These are phyloP conservation scores for Oldenlandia corymbosa DNA, from an alignment of 257 asterid genomes.

Conservation along the genomic window DNA sequence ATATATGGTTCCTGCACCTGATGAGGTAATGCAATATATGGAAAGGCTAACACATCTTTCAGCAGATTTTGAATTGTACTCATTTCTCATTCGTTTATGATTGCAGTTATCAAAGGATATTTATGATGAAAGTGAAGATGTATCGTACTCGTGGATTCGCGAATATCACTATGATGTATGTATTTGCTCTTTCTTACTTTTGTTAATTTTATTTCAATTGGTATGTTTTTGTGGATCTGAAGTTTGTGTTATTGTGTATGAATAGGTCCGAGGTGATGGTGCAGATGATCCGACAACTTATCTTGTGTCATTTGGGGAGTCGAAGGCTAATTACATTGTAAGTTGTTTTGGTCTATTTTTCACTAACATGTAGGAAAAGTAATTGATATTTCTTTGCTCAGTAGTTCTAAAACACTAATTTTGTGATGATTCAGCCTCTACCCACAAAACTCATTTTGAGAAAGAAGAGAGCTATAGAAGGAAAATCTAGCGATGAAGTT, in stretches of 20 bases:
- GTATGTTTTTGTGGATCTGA: slow-evolving; percentile 13
- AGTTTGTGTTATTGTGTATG: slow-evolving; percentile 17
- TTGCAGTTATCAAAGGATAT: slow-evolving; percentile 85
- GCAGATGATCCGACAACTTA: slow-evolving; percentile 78
- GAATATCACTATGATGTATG: slow-evolving; percentile 90
- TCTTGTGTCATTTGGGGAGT: slow-evolving; percentile 62
- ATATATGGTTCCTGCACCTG: slow-evolving; percentile 79
- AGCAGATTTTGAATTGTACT: not conserved
- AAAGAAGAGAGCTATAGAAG: slow-evolving; percentile 82
- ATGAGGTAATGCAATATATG: slow-evolving; percentile 47
- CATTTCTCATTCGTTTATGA: slow-evolving; percentile 19
- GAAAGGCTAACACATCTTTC: not conserved
- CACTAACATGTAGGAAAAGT: not conserved
- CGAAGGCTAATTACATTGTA: slow-evolving; percentile 65
- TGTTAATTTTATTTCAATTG: not conserved
- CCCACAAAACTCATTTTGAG: slow-evolving; percentile 51
- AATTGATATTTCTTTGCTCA: not conserved
- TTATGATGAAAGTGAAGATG: slow-evolving; percentile 77
- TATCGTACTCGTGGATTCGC: slow-evolving; percentile 81
- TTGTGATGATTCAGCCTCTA: slow-evolving; percentile 43
- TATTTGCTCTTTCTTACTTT: slow-evolving; percentile 11
- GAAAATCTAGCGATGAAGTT: slow-evolving; percentile 63
- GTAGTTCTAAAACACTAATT: not conserved
- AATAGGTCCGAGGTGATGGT: slow-evolving; percentile 77
- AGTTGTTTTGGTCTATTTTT: slow-evolving; percentile 6